Percentiles rank a stretch among this genome's conserved stretches.
These are phyloP conservation scores for Botrytis aclada DNA, from an alignment of 2,329 filamentous ascomycete genomes.

Conservation along the genomic window DNA sequence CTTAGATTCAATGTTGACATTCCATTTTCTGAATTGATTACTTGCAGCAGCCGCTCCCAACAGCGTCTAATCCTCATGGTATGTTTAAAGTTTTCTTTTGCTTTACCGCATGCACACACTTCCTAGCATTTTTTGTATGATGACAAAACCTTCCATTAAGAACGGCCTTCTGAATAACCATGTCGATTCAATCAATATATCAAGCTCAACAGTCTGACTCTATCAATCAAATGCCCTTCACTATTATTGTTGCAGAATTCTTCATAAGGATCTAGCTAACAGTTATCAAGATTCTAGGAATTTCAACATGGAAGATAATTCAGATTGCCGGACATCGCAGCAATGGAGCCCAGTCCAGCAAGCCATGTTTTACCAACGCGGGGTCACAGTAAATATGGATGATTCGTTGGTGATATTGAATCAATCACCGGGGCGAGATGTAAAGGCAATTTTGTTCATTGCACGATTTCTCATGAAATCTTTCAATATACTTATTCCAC, in stretches of 20 bases:
- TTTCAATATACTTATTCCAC: not conserved
- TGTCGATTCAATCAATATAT: slow-evolving; percentile 55
- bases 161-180: slow-evolving; percentile 63
- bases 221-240: slow-evolving; percentile 1
- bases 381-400: not conserved
- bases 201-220: slow-evolving; percentile 65
- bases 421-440: not conserved
- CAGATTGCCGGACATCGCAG: not conserved
- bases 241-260: not conserved
- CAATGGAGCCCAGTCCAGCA: not conserved
- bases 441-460: not conserved
- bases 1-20: not conserved
- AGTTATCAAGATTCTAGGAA: not conserved
- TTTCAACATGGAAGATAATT: not conserved
- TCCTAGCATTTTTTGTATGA: slow-evolving; percentile 42
- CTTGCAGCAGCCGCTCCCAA: not conserved
- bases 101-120: not conserved
- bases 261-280: slow-evolving; percentile 10
- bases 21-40: not conserved
- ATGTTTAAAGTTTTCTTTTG: slow-evolving; percentile 14
- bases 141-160: slow-evolving; percentile 56
- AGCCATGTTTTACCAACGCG: not conserved
- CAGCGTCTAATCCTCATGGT: not conserved
- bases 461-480: not conserved
- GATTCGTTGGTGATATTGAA: not conserved